phyloP scores from a whole-genome alignment of 2,329 filamentous ascomycete species.

The Aureobasidium sp. region DNA sequence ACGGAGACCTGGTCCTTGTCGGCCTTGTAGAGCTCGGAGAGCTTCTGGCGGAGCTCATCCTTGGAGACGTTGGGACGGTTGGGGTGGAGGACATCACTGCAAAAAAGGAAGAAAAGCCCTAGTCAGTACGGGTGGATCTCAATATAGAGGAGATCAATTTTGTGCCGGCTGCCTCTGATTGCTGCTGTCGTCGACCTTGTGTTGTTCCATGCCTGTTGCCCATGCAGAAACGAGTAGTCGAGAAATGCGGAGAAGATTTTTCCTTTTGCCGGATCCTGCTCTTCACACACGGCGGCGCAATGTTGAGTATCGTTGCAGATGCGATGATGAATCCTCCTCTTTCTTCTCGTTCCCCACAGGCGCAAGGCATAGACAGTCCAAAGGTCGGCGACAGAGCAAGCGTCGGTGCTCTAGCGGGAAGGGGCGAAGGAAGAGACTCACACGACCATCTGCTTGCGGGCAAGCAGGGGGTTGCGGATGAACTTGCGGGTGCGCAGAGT shows the following conservation, averaged over 20 bases:
- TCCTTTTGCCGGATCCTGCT: not conserved
- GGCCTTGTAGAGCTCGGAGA: slow-evolving; percentile 94
- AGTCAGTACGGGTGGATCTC: slow-evolving; percentile 8
- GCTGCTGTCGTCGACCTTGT: not conserved
- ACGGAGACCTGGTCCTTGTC: slow-evolving; percentile 95
- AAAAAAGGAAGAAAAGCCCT: slow-evolving; percentile 2
- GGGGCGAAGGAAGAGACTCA: slow-evolving; percentile 32
- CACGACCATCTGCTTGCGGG: slow-evolving; percentile 99
- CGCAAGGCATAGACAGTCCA: not conserved
- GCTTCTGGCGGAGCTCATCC: slow-evolving; percentile 94
- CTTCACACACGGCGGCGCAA: not conserved
- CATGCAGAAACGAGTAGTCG: not conserved
- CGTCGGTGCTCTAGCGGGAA: slow-evolving; percentile 3
- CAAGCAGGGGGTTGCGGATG: slow-evolving; percentile 98
- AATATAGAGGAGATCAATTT: slow-evolving; percentile 6
- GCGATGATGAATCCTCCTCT: not conserved
- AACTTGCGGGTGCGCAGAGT: slow-evolving; percentile 92
- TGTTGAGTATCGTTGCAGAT: not conserved
- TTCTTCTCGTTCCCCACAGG: slow-evolving; percentile 6
- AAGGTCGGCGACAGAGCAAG: not conserved
- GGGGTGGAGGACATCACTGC: slow-evolving; percentile 98
- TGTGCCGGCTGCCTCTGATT: not conserved
- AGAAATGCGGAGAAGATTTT: not conserved
- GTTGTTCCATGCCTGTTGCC: not conserved
- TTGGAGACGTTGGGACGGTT: slow-evolving; percentile 98